Conservation (phyloP, 2,329 filamentous ascomycete genomes). For the Monosporascus sp. region DNA sequence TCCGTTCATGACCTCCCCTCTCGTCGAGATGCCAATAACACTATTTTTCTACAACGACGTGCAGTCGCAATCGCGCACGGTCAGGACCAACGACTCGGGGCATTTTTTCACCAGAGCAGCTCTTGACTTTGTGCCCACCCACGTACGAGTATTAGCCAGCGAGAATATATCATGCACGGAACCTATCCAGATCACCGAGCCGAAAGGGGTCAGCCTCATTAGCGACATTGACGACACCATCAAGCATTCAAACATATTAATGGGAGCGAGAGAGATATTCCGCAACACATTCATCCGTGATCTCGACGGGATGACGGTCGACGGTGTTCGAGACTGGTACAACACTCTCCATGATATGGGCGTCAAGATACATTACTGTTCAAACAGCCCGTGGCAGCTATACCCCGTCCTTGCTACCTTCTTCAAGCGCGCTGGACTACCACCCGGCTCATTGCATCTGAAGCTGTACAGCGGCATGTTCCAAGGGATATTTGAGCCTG, state of each 20-base stretch:
- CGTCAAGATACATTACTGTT: slow-evolving; percentile 91
- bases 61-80: slow-evolving; percentile 75
- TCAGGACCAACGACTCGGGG: slow-evolving; percentile 80
- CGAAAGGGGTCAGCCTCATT: slow-evolving; percentile 81
- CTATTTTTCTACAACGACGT: slow-evolving; percentile 91
- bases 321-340: slow-evolving; percentile 91
- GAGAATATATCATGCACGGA: slow-evolving; percentile 79
- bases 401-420: slow-evolving; percentile 84
- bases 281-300: slow-evolving; percentile 92
- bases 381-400: slow-evolving; percentile 98
- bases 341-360: slow-evolving; percentile 68
- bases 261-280: slow-evolving; percentile 89
- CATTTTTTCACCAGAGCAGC: slow-evolving; percentile 80
- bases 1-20: slow-evolving; percentile 83
- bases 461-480: slow-evolving; percentile 97
- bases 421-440: slow-evolving; percentile 74
- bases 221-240: slow-evolving; percentile 98
- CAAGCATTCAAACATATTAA: slow-evolving; percentile 86
- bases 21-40: slow-evolving; percentile 73
- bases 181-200: slow-evolving; percentile 69
- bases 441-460: slow-evolving; percentile 84
- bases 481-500: slow-evolving; percentile 95
- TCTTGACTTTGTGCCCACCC: slow-evolving; percentile 84
- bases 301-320: slow-evolving; percentile 71
- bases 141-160: slow-evolving; percentile 80